Base-by-base conservation (phyloP, 352 stramenopile species). In the Phytopythium delawarense region DNA sequence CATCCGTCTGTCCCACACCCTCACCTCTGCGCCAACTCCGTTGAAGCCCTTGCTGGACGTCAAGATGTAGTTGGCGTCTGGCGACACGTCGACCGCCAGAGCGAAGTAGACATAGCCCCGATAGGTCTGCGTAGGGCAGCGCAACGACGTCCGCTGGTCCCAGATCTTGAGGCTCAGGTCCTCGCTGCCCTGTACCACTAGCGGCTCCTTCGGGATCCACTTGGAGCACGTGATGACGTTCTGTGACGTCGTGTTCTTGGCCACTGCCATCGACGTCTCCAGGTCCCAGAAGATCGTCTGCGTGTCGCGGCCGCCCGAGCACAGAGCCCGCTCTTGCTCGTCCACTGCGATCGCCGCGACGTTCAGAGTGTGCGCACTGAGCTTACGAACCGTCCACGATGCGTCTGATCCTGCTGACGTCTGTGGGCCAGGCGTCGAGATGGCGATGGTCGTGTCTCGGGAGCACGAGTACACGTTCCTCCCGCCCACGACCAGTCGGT, bases 1-100 rank as follows among this genome's bases (percentile, higher is more conserved):
- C 30, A 61, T 88, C 9, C 87, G 84, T 54, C 85, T 75, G 59
- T 96, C 87, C 87, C 87, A 96, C 4, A 96, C 73, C 59, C 85
- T 76, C 20, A 81, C 72, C 54, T 94, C 87, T 28, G 76, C 82
- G 2, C 87, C 87, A 28, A 96, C 79, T 12, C 85, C 81, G 50
- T 88, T 96, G 60, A 94, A 94, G 0, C 87, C 87, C 65, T 94
- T 96, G 61, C 87, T 96, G 3, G 84, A 92, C 3, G 87, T 94
- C 34, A 94, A 51, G 12, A 96, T 23, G 59, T 92, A 90, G 5
- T 72, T 72, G 4, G 65, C 76, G 30, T 90, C 78, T 13, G 56
- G 5, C 0, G 78, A 77, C 21, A 84, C 60, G 21, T 85, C 79
- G 59, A 96, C 70, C 25, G 80, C 77, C 16, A 94, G 65, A 0